These are phyloP conservation scores for Cladosporium sp. DNA, from an alignment of 2,329 filamentous ascomycete genomes.

Conservation along the genomic window DNA sequence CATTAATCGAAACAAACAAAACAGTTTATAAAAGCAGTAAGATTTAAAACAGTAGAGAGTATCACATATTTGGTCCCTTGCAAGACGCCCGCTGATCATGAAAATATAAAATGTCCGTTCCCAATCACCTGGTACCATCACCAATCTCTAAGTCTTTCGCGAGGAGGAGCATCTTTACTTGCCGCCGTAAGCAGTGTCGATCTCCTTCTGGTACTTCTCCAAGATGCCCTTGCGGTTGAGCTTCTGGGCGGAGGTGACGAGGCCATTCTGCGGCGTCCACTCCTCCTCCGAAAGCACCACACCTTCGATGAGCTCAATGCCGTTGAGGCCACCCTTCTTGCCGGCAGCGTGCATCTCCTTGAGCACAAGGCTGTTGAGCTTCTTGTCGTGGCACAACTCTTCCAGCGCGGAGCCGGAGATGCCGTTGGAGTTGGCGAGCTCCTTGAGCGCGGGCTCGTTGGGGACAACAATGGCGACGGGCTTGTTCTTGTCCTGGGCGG, in stretches of 20 bases:
- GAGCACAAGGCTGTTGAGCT: conserved; percentile 60
- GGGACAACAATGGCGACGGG: conserved; percentile 78
- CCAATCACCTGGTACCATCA: not conserved
- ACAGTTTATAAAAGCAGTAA: not conserved
- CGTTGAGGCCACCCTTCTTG: conserved; percentile 61
- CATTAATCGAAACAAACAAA: not conserved
- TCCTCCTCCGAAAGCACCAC: conserved; percentile 79
- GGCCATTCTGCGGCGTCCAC: conserved; percentile 72
- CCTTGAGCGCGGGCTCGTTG: conserved; percentile 53
- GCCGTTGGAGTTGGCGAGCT: conserved; percentile 53
- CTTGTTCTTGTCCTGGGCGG: conserved; percentile 67
- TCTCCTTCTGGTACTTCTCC: conserved; percentile 49
- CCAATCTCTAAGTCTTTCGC: not conserved
- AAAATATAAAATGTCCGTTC: not conserved
- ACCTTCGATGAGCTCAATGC: conserved; percentile 71
- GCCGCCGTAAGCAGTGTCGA: conserved; percentile 43
- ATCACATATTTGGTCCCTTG: conserved; percentile 1
- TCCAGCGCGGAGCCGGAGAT: conserved; percentile 60
- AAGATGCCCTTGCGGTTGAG: conserved; percentile 48
- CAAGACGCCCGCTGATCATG: conserved; percentile 12
- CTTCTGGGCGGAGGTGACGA: conserved; percentile 52
- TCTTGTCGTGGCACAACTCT: conserved; percentile 63
- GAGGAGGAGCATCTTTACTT: not conserved
- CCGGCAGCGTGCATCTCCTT: conserved; percentile 67
- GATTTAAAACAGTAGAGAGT: conserved; percentile 8